Percentiles rank a stretch among this genome's conserved stretches.
Evolutionary conservation across 345 rosid species (phyloP).

Genomic region (Hibiscus syriacus): DNA sequence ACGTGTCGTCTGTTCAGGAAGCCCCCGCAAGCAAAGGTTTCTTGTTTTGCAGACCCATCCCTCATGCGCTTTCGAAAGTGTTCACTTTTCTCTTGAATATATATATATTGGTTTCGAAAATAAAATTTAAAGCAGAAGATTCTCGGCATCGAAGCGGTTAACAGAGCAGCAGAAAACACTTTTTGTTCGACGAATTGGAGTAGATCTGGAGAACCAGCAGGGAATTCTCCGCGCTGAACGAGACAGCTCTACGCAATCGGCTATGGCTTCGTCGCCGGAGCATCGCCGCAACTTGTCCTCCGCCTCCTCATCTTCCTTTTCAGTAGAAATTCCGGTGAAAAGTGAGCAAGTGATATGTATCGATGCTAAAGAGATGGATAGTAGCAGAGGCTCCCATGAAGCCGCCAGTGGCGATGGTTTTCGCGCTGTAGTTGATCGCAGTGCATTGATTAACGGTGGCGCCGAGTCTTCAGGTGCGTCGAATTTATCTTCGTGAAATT

Average conservation of each 20-base stretch:
- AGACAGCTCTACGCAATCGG: slow-evolving; percentile 14
- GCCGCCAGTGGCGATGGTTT: slow-evolving; percentile 8
- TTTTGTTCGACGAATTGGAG: neutral
- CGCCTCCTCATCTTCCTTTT: slow-evolving; percentile 23
- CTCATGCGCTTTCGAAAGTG: neutral
- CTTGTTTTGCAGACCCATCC: neutral
- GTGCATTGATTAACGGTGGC: slow-evolving; percentile 30
- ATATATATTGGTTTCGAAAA: neutral
- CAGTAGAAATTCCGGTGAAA: slow-evolving; percentile 30
- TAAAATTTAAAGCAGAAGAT: slow-evolving; percentile 6
- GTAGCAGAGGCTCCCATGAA: slow-evolving; percentile 13
- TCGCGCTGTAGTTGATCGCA: slow-evolving; percentile 11
- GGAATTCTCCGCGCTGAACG: neutral
- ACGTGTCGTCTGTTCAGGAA: neutral
- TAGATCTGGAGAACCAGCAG: slow-evolving; percentile 43
- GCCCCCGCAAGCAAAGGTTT: neutral
- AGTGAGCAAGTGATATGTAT: slow-evolving; percentile 31
- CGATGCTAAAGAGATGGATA: slow-evolving; percentile 23
- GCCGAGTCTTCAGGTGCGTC: slow-evolving; percentile 37
- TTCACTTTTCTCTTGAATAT: neutral
- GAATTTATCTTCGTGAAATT: slow-evolving; percentile 3
- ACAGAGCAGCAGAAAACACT: neutral
- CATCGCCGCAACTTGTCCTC: slow-evolving; percentile 29
- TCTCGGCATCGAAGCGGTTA: slow-evolving; percentile 28
- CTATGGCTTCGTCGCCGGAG: slow-evolving; percentile 45